Percentiles rank a stretch among this genome's conserved stretches.
phyloP scores from a whole-genome alignment of 1,139 yeast species.

The Lipomyces yarrowii region DNA sequence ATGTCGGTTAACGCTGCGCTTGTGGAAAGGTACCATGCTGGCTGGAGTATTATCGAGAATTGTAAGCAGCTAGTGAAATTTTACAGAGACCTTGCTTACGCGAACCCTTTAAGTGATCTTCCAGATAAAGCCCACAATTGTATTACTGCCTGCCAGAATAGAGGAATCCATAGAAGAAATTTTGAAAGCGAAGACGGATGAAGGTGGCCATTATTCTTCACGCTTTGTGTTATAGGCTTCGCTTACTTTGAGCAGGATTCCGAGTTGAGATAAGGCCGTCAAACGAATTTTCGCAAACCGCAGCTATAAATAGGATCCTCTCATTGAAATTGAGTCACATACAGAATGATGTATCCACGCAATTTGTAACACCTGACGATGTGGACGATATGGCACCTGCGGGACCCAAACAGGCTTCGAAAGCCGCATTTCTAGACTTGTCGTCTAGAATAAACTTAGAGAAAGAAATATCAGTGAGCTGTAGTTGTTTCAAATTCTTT shows the following conservation, averaged over 20 bases:
- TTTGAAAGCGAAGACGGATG: background rate
- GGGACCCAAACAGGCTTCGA: background rate
- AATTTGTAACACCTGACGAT: slow-evolving; percentile 10
- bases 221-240: background rate
- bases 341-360: background rate
- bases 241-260: background rate
- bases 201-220: background rate
- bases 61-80: background rate
- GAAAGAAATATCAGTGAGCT: slow-evolving; percentile 22
- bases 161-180: slow-evolving; percentile 24
- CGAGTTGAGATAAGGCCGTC: slow-evolving; percentile 28
- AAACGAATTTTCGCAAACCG: slow-evolving; percentile 23
- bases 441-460: slow-evolving; percentile 21
- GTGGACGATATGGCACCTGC: background rate
- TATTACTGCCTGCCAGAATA: slow-evolving; percentile 28
- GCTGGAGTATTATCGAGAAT: slow-evolving; percentile 19
- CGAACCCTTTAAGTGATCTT: slow-evolving; percentile 14
- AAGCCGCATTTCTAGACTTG: slow-evolving; percentile 10
- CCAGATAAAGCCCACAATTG: slow-evolving; percentile 28
- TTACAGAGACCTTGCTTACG: background rate
- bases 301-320: slow-evolving; percentile 18
- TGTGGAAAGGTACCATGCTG: slow-evolving; percentile 20
- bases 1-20: slow-evolving; percentile 19
- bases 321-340: slow-evolving; percentile 3
- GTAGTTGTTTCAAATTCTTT: background rate